A percentile compares a stretch with the other conserved stretches of the same genome.
phyloP scores from a whole-genome alignment of 768 basidiomycete species.

The Clitopilus passeckerianus region DNA sequence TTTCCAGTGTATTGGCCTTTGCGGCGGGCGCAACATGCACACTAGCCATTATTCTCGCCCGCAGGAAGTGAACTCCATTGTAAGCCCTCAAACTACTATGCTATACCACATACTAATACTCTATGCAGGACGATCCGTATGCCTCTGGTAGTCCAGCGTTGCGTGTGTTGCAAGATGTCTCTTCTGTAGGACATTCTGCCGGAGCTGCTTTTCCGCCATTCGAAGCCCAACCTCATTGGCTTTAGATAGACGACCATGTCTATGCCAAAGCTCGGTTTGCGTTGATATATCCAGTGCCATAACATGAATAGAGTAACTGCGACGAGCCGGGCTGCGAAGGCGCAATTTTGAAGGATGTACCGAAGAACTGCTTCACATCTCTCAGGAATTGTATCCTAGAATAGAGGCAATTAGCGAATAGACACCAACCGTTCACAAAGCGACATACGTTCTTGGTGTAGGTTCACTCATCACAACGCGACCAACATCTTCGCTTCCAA shows the following conservation, averaged over 20 bases:
- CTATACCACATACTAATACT: neutral
- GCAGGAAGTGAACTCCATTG: neutral
- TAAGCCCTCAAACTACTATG: neutral
- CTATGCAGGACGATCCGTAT: too few relatives aligned
- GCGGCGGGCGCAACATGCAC: slow-evolving; percentile 37
- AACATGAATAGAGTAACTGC: slow-evolving; percentile 82
- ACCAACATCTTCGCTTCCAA: slow-evolving; percentile 97
- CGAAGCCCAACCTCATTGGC: too few relatives aligned
- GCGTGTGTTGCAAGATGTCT: too few relatives aligned
- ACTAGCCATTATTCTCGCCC: neutral
- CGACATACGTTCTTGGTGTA: slow-evolving; percentile 72
- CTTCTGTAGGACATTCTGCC: too few relatives aligned
- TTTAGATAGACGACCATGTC: neutral
- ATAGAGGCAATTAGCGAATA: slow-evolving; percentile 5
- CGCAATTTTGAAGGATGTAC: slow-evolving; percentile 89
- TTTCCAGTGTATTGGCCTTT: slow-evolving; percentile 33
- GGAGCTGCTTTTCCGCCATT: too few relatives aligned
- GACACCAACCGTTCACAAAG: neutral
- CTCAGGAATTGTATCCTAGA: slow-evolving; percentile 86
- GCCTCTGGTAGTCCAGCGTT: too few relatives aligned
- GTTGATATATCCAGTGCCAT: slow-evolving; percentile 90
- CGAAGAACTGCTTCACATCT: slow-evolving; percentile 79
- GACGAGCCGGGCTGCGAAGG: slow-evolving; percentile 44
- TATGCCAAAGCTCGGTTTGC: slow-evolving; percentile 74
- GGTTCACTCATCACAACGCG: slow-evolving; percentile 83